A percentile compares a stretch with the other conserved stretches of the same genome.
Conservation (phyloP, 805 yeast genomes). For the Hanseniaspora clermontiae region DNA sequence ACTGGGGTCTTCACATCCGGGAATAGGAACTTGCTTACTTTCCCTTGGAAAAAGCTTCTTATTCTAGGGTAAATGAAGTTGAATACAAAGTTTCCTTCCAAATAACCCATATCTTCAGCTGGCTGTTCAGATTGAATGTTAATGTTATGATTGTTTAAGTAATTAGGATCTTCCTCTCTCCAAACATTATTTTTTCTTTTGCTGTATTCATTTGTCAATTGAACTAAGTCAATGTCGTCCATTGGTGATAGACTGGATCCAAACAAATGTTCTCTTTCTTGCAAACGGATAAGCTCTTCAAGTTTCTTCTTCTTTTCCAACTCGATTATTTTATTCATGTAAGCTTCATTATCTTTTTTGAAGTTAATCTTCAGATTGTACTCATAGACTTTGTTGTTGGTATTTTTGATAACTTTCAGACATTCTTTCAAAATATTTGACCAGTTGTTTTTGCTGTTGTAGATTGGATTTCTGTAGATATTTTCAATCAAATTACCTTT, state of each 20-base stretch:
- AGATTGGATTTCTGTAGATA: conserved; percentile 39
- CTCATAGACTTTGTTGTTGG: conserved; percentile 30
- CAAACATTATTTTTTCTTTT: background rate
- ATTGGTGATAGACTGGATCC: conserved; percentile 7
- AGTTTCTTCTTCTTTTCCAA: conserved; percentile 4
- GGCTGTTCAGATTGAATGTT: background rate
- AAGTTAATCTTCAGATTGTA: conserved; percentile 18
- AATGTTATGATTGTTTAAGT: background rate
- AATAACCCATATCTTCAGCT: background rate
- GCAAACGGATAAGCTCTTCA: background rate
- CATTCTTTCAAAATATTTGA: conserved; percentile 49
- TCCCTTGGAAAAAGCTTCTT: conserved; percentile 13
- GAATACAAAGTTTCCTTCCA: conserved; percentile 2
- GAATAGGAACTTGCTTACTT: conserved; percentile 20
- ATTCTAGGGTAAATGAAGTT: conserved; percentile 10
- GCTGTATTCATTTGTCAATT: conserved; percentile 3
- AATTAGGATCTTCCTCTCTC: background rate
- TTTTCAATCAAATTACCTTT: conserved; percentile 32
- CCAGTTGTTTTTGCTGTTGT: conserved; percentile 44
- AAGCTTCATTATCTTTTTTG: conserved; percentile 6
- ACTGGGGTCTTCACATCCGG: conserved; percentile 17
- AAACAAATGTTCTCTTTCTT: conserved; percentile 12
- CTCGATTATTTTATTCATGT: conserved; percentile 10
- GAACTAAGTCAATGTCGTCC: conserved; percentile 9
- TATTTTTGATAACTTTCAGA: conserved; percentile 39